A percentile compares a stretch with the other conserved stretches of the same genome.
Conservation (phyloP, 208 protist genomes). For the Trypanosoma platydactyli region DNA sequence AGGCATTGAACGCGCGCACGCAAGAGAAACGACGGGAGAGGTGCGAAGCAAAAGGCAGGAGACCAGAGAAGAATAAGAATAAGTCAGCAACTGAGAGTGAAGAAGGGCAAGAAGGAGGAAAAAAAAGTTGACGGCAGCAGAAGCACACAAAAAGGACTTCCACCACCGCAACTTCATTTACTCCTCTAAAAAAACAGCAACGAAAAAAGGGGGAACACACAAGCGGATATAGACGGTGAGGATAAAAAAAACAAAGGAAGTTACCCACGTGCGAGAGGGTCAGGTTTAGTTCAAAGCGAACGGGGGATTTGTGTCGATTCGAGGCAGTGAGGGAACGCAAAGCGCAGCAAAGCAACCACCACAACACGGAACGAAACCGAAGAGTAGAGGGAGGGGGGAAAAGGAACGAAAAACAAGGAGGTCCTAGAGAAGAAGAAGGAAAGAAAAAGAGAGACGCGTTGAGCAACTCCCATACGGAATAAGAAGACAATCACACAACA, state of each 20-base stretch:
- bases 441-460: conserved; percentile 1
- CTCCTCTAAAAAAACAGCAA: not conserved
- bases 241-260: no score
- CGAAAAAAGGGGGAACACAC: not conserved
- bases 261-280: no score
- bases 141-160: not conserved
- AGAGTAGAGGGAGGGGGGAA: not conserved
- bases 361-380: not conserved
- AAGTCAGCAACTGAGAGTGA: conserved; percentile 9
- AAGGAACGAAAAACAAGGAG: not conserved
- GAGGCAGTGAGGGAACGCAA: no score
- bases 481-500: not conserved
- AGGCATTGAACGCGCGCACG: not conserved
- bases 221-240: not conserved
- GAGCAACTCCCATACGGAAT: not conserved
- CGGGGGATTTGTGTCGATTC: no score
- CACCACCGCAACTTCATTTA: no score
- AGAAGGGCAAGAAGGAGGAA: conserved; percentile 6
- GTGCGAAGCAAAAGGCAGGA: not conserved
- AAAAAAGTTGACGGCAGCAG: not conserved
- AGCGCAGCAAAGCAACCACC: not conserved
- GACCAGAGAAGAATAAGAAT: conserved; percentile 14
- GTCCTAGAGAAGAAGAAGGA: not conserved
- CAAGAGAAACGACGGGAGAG: conserved; percentile 1
- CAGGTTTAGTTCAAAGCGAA: no score